Conservation (phyloP, 2,329 filamentous ascomycete species). For the Talaromyces sp. region DNA sequence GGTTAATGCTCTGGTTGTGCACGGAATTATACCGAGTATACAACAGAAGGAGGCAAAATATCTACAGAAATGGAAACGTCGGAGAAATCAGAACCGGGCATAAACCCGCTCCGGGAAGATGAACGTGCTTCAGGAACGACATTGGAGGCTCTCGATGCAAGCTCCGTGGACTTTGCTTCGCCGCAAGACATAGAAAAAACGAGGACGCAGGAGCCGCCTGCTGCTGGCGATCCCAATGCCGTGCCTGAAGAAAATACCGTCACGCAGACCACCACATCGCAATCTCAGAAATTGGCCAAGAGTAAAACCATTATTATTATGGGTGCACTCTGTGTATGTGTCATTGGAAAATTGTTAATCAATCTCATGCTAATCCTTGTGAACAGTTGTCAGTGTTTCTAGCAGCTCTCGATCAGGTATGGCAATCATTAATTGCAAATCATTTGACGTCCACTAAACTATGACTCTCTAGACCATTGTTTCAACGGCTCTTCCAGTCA, state of each 20-base stretch:
- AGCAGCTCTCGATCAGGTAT: constrained; percentile 57
- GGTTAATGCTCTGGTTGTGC: too few species aligned
- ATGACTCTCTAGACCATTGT: constrained; percentile 37
- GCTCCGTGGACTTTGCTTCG: not conserved
- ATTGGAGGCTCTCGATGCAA: constrained; percentile 2
- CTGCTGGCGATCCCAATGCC: not conserved
- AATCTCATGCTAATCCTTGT: not conserved
- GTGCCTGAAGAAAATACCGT: constrained; percentile 7
- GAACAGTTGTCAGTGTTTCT: constrained; percentile 55
- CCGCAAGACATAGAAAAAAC: not conserved
- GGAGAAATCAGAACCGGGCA: not conserved
- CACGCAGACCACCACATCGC: constrained; percentile 29
- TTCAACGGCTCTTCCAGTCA: constrained; percentile 46
- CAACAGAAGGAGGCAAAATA: too few species aligned
- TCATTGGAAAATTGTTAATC: too few species aligned
- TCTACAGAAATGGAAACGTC: not conserved
- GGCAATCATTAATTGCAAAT: not conserved
- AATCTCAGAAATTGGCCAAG: constrained; percentile 39
- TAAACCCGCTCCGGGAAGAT: constrained; percentile 1
- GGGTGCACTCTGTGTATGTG: constrained; percentile 39
- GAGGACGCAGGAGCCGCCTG: not conserved
- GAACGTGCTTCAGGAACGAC: constrained; percentile 13
- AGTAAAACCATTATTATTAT: constrained; percentile 42
- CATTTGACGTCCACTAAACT: constrained; percentile 3
- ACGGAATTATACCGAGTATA: too few species aligned